These are phyloP conservation scores for Hypoxylon rubiginosum DNA, from an alignment of 2,329 filamentous ascomycete genomes.

Conservation along the genomic window DNA sequence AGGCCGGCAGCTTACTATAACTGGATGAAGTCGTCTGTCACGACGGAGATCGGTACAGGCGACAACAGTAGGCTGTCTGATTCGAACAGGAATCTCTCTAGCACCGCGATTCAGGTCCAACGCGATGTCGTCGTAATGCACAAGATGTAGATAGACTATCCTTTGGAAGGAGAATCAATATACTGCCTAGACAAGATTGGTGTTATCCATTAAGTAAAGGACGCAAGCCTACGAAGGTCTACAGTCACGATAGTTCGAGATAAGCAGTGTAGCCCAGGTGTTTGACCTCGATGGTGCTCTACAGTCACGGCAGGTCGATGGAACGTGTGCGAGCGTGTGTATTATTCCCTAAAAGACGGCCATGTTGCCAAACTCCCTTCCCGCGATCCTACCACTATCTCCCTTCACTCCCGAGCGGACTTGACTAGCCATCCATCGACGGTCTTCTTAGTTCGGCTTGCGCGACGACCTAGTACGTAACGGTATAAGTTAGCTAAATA, in stretches of 20 bases:
- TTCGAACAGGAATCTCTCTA: conserved; percentile 18
- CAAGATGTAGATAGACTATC: conserved; percentile 17
- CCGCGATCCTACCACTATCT: too few species aligned
- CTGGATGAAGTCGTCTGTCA: conserved; percentile 42
- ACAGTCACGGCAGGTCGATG: neutral
- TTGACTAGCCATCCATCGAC: too few species aligned
- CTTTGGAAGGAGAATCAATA: neutral
- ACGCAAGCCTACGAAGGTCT: neutral
- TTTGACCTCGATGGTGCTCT: too few species aligned
- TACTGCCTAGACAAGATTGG: neutral
- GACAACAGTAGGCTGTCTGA: conserved; percentile 7
- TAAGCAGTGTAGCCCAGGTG: too few species aligned
- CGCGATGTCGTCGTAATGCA: conserved; percentile 36
- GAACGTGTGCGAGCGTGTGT: neutral
- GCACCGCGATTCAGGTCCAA: conserved; percentile 39
- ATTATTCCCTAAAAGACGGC: neutral
- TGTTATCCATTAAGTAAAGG: neutral
- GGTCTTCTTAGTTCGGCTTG: too few species aligned
- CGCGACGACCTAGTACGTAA: too few species aligned
- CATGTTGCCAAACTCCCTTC: too few species aligned
- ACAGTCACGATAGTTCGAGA: neutral
- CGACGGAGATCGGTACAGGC: conserved; percentile 40
- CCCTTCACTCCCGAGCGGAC: too few species aligned
- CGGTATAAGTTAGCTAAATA: too few species aligned
- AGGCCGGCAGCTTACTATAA: conserved; percentile 16